Evolutionary conservation across 176 grass and related monocot genomes (phyloP).

Genomic region (Rhynchospora breviuscula): DNA sequence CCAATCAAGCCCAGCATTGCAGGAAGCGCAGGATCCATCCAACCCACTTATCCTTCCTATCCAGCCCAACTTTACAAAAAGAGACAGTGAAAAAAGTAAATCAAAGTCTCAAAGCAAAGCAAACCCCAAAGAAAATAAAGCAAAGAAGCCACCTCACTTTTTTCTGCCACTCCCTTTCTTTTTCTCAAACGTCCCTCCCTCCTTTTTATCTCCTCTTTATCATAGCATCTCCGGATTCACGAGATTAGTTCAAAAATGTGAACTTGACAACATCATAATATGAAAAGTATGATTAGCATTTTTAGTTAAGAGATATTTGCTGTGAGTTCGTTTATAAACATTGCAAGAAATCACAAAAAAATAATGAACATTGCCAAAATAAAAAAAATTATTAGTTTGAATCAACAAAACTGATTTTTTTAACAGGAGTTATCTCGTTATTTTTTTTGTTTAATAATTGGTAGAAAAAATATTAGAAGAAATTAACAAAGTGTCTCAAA

Average conservation of each 20-base stretch:
- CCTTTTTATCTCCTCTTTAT: constrained; percentile 15
- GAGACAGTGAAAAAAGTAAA: not conserved
- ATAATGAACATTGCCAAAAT: not conserved
- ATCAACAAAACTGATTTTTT: not conserved
- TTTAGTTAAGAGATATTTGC: not conserved
- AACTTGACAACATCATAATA: not conserved
- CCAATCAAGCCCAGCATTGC: not conserved
- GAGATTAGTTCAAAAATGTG: not conserved
- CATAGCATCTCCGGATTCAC: not conserved
- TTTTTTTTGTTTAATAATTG: not conserved
- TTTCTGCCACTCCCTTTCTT: constrained; percentile 13
- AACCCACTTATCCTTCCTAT: not conserved
- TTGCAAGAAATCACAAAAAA: not conserved
- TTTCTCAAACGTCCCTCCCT: constrained; percentile 6
- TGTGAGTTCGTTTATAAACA: not conserved
- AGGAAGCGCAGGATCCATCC: too few relatives aligned
- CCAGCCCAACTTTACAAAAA: constrained; percentile 14
- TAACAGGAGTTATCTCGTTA: not conserved
- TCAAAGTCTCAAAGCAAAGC: not conserved
- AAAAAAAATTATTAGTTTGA: not conserved
- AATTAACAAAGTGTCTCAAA: not conserved
- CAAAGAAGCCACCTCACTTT: not conserved
- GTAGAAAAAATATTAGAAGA: not conserved
- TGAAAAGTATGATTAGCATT: not conserved
- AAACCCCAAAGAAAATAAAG: not conserved